Evolutionary conservation across 1,139 yeast genomes (phyloP), one percentile per base, ranked within the genome.

Genomic region (Yamadazyma siamensis): DNA sequence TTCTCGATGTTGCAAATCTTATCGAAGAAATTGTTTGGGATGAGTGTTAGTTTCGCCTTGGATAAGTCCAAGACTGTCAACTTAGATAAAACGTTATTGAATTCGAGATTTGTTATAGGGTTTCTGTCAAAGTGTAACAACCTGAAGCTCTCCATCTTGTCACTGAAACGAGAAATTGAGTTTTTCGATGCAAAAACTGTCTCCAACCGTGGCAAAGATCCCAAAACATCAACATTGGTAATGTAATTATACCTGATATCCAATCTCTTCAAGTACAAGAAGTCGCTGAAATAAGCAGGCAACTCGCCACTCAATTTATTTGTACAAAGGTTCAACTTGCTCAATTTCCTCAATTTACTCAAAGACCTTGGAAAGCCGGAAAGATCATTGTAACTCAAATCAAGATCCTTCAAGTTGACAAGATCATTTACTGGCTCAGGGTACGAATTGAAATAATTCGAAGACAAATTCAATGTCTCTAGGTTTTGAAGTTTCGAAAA

Each of bases 381-480:
- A 29, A 91, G 71, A 37, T 77, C 77, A 54, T 91, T 91, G 56
- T 87, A 89, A 0, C 96, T 86, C 30, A 91, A 54, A 50, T 89
- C 95, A 39, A 91, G 64, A 35, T 81, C 84, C 27, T 66, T 61
- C 38, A 91, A 66, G 32, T 75, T 71, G 0, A 66, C 52, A 43
- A 91, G 65, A 15, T 72, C 68, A 47, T 79, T 78, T n/a, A 88
- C 59, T 5, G 82, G 74, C 31, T 75, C 79, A 0, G 95, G 95
- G 41, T 85, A 80, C 6, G 53, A 54, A 24, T 71, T 70, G 46
- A 91, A 75, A 39, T 79, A 77, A 53, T 94, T 94, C 1, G 96
- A 86, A 2, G 95, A 81, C 38, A 89, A 61, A 50, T 88, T 86
- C 39, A 89, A 61, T 7, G 71, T 56, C 33, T 73, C 72, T 44